These are phyloP conservation scores for Pyricularia grisea DNA, from an alignment of 2,329 filamentous ascomycete genomes.

Conservation along the genomic window DNA sequence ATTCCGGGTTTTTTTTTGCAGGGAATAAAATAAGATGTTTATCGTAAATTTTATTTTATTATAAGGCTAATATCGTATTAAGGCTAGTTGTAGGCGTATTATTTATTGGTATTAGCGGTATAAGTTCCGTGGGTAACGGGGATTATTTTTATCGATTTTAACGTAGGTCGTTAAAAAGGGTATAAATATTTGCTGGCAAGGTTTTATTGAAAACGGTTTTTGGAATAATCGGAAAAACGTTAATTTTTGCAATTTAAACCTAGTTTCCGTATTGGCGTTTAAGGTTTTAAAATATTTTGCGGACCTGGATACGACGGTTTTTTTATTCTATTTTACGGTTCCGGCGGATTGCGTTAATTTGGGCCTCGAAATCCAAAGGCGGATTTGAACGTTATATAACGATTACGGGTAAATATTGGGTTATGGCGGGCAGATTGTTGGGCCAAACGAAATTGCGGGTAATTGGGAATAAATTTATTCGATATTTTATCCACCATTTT, in stretches of 20 bases:
- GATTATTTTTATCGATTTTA: neutral
- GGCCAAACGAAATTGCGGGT: no score
- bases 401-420: no score
- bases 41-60: neutral
- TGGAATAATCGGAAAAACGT: neutral
- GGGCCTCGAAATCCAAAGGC: neutral
- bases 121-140: neutral
- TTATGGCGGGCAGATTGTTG: no score
- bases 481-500: no score
- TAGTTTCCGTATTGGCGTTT: no score
- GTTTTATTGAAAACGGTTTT: no score
- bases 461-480: no score
- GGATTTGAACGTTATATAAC: no score
- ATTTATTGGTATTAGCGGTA: neutral
- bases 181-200: neutral
- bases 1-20: neutral
- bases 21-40: neutral
- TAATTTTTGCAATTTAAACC: no score
- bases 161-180: neutral
- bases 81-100: neutral
- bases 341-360: neutral
- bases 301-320: neutral
- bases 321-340: neutral
- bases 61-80: neutral
- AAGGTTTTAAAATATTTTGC: neutral